Base-by-base conservation (phyloP, 169 alveolate genomes). In the Cryptosporidium andersoni region DNA sequence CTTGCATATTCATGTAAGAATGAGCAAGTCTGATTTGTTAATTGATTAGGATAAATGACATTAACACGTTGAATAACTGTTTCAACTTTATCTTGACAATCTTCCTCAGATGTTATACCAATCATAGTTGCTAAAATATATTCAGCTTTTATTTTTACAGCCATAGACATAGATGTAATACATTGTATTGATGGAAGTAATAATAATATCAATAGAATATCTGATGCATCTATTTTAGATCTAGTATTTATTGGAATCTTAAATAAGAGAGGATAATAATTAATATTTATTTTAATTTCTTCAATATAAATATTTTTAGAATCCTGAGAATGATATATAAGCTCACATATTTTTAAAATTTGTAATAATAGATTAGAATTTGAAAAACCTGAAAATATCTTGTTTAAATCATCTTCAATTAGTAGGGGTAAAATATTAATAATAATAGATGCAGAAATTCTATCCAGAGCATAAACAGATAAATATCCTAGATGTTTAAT, bases 91-190 rank as follows among this genome's bases (percentile, higher is more conserved):
- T 42, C 34, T 12, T 25, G 7, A 5, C n/a, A 12, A 12, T 39
- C n/a, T 4, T 34, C n/a, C 9, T 48, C 7, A 39, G 37, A n/a
- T 3, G 64, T 39, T 34, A 39, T 12, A 34, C 43, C 45, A 2
- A 60, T 49, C 2, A 74, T 39, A 3, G 12, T 11, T 4, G 60
- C 49, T 34, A 74, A 36, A 14, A 60, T 36, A 4, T 74, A 68
- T n/a, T 74, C 85, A 7, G 85, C 66, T 36, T 74, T 74, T 43
- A 74, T 58, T 39, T 60, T 74, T 25, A 74, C 5, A 14, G 62
- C 67, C 9, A 68, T 55, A 48, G 43, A 42, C 37, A 58, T 74
- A 9, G 85, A 74, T 14, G 16, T 56, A 12, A 74, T 4, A 1
- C 74, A 56, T 60, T 74, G 85, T 6, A 74, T 42, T 0, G 85